Base-by-base conservation (phyloP, 2,329 filamentous ascomycete species). In the Hymenoscyphus occultus region DNA sequence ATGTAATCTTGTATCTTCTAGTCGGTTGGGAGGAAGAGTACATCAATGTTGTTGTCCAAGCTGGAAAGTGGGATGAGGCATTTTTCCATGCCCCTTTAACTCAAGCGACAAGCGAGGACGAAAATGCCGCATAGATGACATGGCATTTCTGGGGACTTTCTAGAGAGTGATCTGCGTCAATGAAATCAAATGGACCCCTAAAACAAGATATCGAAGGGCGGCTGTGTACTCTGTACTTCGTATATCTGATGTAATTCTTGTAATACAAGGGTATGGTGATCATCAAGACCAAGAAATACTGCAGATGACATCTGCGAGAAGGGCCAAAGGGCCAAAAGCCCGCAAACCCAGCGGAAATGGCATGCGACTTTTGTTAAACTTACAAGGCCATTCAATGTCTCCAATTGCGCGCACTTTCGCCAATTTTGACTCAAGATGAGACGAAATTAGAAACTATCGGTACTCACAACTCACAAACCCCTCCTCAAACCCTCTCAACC, bases 51-150 rank as follows among this genome's bases (percentile, higher is more conserved):
- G 45, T 51, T 51, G 45, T 51, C 2, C 10, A 51, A 22, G 45
- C 22, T 22, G n/a, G 45, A 51, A 51, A 51, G 45, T 12, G 45
- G 45, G 45, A n/a, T 51, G 45, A 51, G 45, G 45, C n/a, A 51
- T 51, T 51, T 48, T 22, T 51, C 22, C 45, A 51, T 22, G 35
- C 7, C 45, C 45, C 45, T n/a, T 51, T 51, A 22, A 22, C 22
- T 51, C 45, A 51, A 51, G 45, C 45, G 45, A 51, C 45, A 51
- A 51, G 19, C 45, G 45, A 51, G 19, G 45, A 51, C 22, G 22
- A 22, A 51, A 51, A 51, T 51, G n/a, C 45, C 45, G 45, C 45
- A 51, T 51, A 22, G 9, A 28, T 51, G 45, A 51, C 45, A 51
- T 19, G n/a, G 45, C 22, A 19, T 19, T 51, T 19, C n/a, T 51